Evolutionary conservation across 2,329 filamentous ascomycete genomes (phyloP), one percentile per base, ranked within the genome.

Genomic region (Talaromyces marneffei): DNA sequence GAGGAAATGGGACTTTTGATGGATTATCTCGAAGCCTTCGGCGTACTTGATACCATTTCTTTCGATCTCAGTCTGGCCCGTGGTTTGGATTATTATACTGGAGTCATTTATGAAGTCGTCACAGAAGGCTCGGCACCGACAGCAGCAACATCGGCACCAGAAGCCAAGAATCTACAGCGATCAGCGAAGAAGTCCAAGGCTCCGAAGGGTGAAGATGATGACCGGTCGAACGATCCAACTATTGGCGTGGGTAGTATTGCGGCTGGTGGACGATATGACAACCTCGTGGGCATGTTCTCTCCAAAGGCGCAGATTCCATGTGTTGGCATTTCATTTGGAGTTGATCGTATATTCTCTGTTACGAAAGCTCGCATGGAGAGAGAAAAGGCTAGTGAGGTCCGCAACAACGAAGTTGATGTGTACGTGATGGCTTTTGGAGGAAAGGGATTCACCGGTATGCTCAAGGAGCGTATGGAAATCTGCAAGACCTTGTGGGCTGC

Each of bases 361-460:
- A 91, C 88, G 66, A 92, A 96, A 75, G 87, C 90, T 12, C 83
- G 87, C 54, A 82, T 91, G 73, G 85, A 85, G 64, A 84, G 83
- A 37, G 75, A 79, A 61, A 83, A 79, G 59, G 75, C 77, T n/a
- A 75, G 81, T 20, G 67, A 77, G 31, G 78, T 86, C 57, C 81
- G 89, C 65, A 82, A 82, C 65, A 91, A 87, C 70, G 89, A 94
- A 68, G 88, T 92, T 2, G 92, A 97, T 71, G 92, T 92, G 50
- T 97, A 87, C 76, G 89, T 97, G 70, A 97, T 97, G 92, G 92
- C 92, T 0, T 92, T 97, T 71, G 92, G 91, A 59, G 89, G 90
- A 58, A 93, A 92, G 77, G 89, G 87, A 20, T 93, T 92, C 75
- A 88, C 83, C 16, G 91, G 91, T 50, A 80, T 95, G 65, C 78